Evolutionary conservation across 257 asterid genomes (phyloP).

Genomic region (Paraleonurus japonicus): DNA sequence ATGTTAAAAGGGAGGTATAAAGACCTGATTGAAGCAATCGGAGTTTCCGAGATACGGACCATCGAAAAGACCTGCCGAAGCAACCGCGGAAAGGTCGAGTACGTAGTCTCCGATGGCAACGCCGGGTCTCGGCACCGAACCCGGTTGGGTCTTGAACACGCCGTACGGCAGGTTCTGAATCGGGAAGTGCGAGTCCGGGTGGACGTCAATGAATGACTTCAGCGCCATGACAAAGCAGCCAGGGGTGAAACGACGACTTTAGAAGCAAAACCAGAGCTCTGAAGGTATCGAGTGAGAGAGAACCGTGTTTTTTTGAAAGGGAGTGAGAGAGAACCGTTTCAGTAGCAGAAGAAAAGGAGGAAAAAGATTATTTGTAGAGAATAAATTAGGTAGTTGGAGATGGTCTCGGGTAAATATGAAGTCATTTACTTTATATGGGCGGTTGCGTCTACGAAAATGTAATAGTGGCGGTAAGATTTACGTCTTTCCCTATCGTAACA

Average conservation of each 20-base stretch:
- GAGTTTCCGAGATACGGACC: slow-evolving; percentile 62
- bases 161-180: slow-evolving; percentile 96
- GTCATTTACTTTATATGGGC: neutral
- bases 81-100: slow-evolving; percentile 67
- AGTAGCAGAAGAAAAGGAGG: neutral
- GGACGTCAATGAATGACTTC: slow-evolving; percentile 75
- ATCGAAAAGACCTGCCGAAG: slow-evolving; percentile 74
- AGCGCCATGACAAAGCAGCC: slow-evolving; percentile 44
- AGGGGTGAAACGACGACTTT: slow-evolving; percentile 19
- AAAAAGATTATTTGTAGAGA: neutral
- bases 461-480: too few relatives aligned
- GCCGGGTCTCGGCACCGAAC: slow-evolving; percentile 66
- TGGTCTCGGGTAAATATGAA: too few relatives aligned
- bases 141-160: slow-evolving; percentile 62
- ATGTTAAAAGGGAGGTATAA: neutral
- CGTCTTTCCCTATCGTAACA: too few relatives aligned
- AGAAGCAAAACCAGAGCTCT: slow-evolving; percentile 2
- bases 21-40: slow-evolving; percentile 80
- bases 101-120: slow-evolving; percentile 82
- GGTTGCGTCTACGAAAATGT: neutral
- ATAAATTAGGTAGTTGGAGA: neutral
- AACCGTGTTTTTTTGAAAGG: too few relatives aligned
- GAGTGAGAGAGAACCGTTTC: neutral
- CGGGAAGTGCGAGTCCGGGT: slow-evolving; percentile 87
- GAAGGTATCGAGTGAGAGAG: neutral